A percentile compares a stretch with the other conserved stretches of the same genome.
These are phyloP conservation scores for Aspergillus pseudoterreus DNA, from an alignment of 2,329 filamentous ascomycete species.

Conservation along the genomic window DNA sequence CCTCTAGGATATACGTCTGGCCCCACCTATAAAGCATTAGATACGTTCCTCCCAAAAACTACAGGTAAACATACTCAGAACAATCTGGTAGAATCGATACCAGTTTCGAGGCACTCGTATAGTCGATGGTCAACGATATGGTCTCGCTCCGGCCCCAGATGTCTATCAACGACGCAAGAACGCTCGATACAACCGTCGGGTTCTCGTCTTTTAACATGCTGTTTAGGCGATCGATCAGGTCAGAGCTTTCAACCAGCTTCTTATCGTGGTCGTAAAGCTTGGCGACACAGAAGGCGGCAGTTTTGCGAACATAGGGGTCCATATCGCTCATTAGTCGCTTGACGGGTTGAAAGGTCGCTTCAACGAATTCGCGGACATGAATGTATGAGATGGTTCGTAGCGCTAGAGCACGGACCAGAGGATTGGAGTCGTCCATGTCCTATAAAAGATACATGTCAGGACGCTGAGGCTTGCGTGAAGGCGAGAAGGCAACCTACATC, in stretches of 20 bases:
- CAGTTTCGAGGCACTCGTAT: conserved; percentile 95
- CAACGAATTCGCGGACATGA: conserved; percentile 92
- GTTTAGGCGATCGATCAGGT: conserved; percentile 89
- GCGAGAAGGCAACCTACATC: conserved; percentile 52
- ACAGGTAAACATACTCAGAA: conserved; percentile 69
- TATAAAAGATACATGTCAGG: conserved; percentile 34
- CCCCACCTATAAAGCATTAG: conserved; percentile 68
- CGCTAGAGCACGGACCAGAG: conserved; percentile 85
- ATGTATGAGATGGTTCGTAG: conserved; percentile 96
- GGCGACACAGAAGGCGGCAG: conserved; percentile 90
- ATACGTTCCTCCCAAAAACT: neutral
- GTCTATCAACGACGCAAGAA: conserved; percentile 86
- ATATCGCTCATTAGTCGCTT: conserved; percentile 78
- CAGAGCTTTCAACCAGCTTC: conserved; percentile 81
- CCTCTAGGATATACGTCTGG: conserved; percentile 96
- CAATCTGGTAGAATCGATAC: conserved; percentile 94
- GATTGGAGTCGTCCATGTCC: conserved; percentile 93
- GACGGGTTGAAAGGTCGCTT: conserved; percentile 79
- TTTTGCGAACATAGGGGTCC: conserved; percentile 97
- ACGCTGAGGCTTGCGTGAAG: neutral
- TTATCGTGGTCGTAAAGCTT: conserved; percentile 97
- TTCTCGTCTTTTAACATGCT: conserved; percentile 90
- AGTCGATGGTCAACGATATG: conserved; percentile 97
- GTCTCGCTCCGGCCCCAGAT: conserved; percentile 98
- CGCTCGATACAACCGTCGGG: conserved; percentile 93